Conservation (phyloP, 257 asterid species). For the Solanum piurae region DNA sequence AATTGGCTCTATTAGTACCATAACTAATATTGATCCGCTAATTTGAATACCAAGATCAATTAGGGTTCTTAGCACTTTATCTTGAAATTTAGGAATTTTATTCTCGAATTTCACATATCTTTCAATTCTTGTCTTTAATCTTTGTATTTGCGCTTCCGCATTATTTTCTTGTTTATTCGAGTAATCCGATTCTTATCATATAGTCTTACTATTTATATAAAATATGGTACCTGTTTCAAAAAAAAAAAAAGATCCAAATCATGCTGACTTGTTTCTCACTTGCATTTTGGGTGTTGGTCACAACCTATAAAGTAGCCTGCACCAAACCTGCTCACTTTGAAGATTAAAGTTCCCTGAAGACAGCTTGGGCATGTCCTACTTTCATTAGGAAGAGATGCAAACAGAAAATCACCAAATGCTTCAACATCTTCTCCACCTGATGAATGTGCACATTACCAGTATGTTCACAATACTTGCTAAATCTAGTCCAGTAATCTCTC, state of each 20-base stretch:
- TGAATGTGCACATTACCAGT: constrained; percentile 55
- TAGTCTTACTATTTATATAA: too few species aligned
- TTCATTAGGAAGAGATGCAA: constrained; percentile 55
- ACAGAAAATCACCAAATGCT: constrained; percentile 64
- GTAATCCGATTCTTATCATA: too few species aligned
- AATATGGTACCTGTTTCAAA: too few species aligned
- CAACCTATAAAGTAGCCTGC: constrained; percentile 90
- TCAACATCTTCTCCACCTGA: constrained; percentile 92
- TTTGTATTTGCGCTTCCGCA: too few species aligned
- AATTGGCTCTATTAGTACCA: too few species aligned
- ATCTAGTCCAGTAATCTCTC: constrained; percentile 88
- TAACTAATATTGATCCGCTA: too few species aligned
- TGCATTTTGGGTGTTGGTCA: constrained; percentile 92
- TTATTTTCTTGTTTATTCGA: too few species aligned
- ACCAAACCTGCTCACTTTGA: constrained; percentile 85
- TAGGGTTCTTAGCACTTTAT: too few species aligned
- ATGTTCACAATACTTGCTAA: constrained; percentile 66
- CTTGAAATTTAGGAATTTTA: too few species aligned
- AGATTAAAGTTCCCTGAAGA: constrained; percentile 54
- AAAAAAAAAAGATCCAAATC: background rate
- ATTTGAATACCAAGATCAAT: too few species aligned
- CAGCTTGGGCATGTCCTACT: constrained; percentile 85
- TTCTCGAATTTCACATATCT: too few species aligned
- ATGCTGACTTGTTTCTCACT: constrained; percentile 37
- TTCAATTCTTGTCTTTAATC: too few species aligned